Evolutionary conservation across 1,284 basidiomycete genomes (phyloP), one percentile per base, ranked within the genome.

Genomic region (Pseudomicrostroma phylloplanum): DNA sequence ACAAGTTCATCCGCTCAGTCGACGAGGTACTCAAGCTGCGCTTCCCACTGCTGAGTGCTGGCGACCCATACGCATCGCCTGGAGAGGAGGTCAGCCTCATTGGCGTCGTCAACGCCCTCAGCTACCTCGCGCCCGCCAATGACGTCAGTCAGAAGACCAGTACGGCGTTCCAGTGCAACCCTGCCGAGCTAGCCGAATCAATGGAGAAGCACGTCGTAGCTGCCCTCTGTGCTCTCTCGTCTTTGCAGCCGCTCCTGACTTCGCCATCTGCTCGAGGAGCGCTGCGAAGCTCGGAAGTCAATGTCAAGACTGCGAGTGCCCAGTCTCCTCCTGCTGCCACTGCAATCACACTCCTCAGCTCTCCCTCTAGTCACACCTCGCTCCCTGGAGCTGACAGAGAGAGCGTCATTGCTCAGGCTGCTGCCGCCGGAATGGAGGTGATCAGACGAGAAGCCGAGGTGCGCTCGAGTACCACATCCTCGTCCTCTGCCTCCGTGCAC

Each of bases 51-150:
- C 71, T 69, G 23, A 68, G 66, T 46, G 72, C 76, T 3, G 77
- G 77, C 6, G 77, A 79, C 48, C 77, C 77, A n/a, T 79, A 73
- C 48, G 71, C 76, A 1, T 62, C 67, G 15, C 71, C 76, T 1
- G 77, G 76, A 30, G 69, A 72, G 30, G 67, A 70, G 42, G 64
- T 75, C 56, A 67, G 61, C 39, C 63, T 78, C 53, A 55, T 71
- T 7, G 77, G 73, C 41, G 60, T 77, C 2, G 62, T 79, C 48
- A 78, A 78, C 39, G 69, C 72, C 17, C 68, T 72, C 43, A 71
- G 69, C 64, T 77, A 66, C 40, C 61, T 67, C 19, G 67, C 64
- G 12, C 42, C 53, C 13, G 17, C 59, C 51, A 54, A 19, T 6
- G 21, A 23, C 17, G 6, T 26, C n/a, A 23, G 21, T 15, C 46